Evolutionary conservation across 1,284 basidiomycete species (phyloP).

Genomic region (Paramarasmius palmivorus): DNA sequence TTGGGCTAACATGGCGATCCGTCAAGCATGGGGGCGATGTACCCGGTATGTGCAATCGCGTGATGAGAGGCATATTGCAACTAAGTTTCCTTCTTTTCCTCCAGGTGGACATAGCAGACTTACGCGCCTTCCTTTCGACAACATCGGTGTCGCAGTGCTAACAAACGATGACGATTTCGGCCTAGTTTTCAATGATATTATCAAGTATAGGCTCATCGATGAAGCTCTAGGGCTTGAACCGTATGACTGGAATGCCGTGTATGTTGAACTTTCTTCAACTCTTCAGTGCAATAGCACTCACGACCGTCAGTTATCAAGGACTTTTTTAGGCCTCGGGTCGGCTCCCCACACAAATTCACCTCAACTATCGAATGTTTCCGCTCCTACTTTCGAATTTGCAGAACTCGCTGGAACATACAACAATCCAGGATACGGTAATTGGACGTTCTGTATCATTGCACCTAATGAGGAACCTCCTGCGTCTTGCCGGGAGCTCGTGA

Average conservation of each 20-base stretch:
- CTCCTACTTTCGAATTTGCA: constrained; percentile 11
- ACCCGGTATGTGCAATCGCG: constrained; percentile 14
- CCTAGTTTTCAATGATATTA: constrained; percentile 27
- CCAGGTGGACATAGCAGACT: constrained; percentile 30
- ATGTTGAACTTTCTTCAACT: background rate
- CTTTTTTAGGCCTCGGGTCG: background rate
- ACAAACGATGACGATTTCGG: constrained; percentile 45
- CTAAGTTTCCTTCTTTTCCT: constrained; percentile 31
- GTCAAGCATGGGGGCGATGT: constrained; percentile 21
- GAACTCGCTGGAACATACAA: constrained; percentile 17
- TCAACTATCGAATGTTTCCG: constrained; percentile 9
- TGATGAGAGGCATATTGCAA: background rate
- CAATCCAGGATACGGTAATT: constrained; percentile 19
- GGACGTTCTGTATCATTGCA: constrained; percentile 15
- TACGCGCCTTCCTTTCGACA: constrained; percentile 35
- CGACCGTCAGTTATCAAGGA: background rate
- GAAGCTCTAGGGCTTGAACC: constrained; percentile 30
- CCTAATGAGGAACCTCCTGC: background rate
- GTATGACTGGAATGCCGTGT: constrained; percentile 35
- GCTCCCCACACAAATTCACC: background rate
- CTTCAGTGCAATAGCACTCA: background rate
- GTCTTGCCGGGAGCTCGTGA: background rate
- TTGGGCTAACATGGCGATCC: background rate
- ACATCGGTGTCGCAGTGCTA: constrained; percentile 40
- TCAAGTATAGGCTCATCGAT: constrained; percentile 36